Evolutionary conservation across 176 grass and related monocot genomes (phyloP).

Genomic region (Carex parvula): DNA sequence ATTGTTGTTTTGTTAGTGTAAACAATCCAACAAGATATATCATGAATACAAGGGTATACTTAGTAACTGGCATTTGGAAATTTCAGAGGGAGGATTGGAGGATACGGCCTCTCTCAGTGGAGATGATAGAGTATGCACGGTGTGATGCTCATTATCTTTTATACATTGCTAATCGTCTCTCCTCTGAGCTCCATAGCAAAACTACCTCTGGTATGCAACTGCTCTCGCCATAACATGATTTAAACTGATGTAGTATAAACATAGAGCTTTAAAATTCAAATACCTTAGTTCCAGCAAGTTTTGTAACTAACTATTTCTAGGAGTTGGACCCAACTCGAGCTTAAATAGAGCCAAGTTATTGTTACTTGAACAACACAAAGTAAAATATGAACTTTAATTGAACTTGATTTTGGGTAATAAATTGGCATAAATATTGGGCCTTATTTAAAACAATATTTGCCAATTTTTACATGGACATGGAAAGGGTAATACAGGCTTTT

Average conservation of each 20-base stretch:
- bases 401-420: not conserved
- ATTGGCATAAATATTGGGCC: not conserved
- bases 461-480: not conserved
- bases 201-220: slow-evolving; percentile 42
- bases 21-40: not conserved
- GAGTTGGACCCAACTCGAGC: not conserved
- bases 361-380: not conserved
- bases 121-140: slow-evolving; percentile 84
- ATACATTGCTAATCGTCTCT: slow-evolving; percentile 80
- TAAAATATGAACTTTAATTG: not conserved
- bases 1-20: not conserved
- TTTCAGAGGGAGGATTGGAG: slow-evolving; percentile 97
- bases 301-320: not conserved
- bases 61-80: slow-evolving; percentile 10
- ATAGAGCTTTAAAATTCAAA: not conserved
- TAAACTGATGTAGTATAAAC: not conserved
- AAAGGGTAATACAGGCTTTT: not conserved
- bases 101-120: slow-evolving; percentile 57
- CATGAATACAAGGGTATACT: not conserved
- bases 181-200: slow-evolving; percentile 65
- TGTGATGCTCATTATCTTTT: slow-evolving; percentile 85
- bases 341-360: not conserved
- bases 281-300: not conserved
- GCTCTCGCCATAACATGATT: not conserved
- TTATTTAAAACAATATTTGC: not conserved